Evolutionary conservation across 805 yeast genomes (phyloP).

Genomic region (Saccharomyces jurei): DNA sequence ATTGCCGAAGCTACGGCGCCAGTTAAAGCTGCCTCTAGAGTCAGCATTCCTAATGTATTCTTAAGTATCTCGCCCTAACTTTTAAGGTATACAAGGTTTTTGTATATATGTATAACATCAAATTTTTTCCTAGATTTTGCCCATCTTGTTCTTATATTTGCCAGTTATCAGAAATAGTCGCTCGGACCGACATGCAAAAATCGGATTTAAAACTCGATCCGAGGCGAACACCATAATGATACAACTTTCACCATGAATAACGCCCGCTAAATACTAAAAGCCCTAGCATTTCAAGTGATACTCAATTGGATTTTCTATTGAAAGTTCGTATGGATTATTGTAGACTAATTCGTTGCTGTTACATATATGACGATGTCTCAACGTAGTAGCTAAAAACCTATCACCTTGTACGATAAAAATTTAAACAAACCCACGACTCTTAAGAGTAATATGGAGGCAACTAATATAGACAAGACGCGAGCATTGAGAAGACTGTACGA

Average conservation of each 20-base stretch:
- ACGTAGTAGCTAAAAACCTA: background rate
- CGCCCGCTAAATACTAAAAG: background rate
- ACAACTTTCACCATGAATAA: background rate
- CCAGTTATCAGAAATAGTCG: background rate
- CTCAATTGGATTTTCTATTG: background rate
- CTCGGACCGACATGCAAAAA: background rate
- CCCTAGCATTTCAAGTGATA: background rate
- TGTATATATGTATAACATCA: background rate
- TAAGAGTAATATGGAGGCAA: background rate
- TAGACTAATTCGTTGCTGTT: background rate
- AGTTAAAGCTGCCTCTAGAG: conserved; percentile 65
- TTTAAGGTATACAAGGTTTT: background rate
- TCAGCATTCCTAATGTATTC: conserved; percentile 32
- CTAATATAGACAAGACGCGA: background rate
- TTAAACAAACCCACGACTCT: background rate
- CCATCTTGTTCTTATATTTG: background rate
- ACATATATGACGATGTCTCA: background rate
- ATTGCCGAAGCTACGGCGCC: conserved; percentile 77
- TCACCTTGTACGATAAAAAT: background rate
- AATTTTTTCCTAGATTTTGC: background rate
- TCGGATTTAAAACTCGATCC: background rate
- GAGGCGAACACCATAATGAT: background rate
- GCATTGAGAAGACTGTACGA: background rate
- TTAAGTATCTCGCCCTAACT: background rate
- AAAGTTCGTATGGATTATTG: background rate